phyloP scores from a whole-genome alignment of 768 basidiomycete genomes.

The Hortiboletus flavorubellus region DNA sequence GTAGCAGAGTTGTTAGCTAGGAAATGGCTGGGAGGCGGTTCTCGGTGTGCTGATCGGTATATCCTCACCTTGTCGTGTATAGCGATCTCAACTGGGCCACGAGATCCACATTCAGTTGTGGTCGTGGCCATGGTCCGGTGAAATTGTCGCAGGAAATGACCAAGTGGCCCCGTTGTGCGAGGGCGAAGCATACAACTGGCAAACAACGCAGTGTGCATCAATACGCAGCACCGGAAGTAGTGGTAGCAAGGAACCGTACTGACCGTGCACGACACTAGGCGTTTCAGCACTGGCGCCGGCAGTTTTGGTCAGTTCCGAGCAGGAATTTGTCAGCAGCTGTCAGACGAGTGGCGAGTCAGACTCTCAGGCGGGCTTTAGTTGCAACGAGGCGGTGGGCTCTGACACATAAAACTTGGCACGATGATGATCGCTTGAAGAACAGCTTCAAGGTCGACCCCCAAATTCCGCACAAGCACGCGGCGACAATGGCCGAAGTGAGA shows the following conservation, averaged over 20 bases:
- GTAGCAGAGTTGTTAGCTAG: conserved; percentile 61
- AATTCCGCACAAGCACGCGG: conserved; percentile 4
- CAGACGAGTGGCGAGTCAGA: too few relatives aligned
- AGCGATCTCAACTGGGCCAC: conserved; percentile 54
- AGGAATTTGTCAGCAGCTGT: conserved; percentile 14
- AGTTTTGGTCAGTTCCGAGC: neutral
- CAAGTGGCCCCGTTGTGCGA: conserved; percentile 19
- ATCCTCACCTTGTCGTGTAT: conserved; percentile 54
- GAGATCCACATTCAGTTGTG: conserved; percentile 24
- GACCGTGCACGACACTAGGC: neutral
- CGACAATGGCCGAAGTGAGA: neutral
- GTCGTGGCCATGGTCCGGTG: conserved; percentile 29
- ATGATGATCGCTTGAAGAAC: neutral
- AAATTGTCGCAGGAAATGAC: conserved; percentile 19
- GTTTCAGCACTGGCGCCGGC: neutral
- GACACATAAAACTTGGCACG: neutral
- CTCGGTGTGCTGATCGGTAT: conserved; percentile 23
- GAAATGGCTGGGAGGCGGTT: conserved; percentile 20
- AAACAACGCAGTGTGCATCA: conserved; percentile 20
- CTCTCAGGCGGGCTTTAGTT: neutral
- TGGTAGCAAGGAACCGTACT: conserved; percentile 11
- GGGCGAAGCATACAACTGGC: conserved; percentile 25
- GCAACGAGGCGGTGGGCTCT: conserved; percentile 17
- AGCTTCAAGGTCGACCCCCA: conserved; percentile 1
- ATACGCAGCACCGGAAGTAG: conserved; percentile 14